phyloP scores from a whole-genome alignment of 2,329 filamentous ascomycete genomes.

The Hymenoscyphus repandus region DNA sequence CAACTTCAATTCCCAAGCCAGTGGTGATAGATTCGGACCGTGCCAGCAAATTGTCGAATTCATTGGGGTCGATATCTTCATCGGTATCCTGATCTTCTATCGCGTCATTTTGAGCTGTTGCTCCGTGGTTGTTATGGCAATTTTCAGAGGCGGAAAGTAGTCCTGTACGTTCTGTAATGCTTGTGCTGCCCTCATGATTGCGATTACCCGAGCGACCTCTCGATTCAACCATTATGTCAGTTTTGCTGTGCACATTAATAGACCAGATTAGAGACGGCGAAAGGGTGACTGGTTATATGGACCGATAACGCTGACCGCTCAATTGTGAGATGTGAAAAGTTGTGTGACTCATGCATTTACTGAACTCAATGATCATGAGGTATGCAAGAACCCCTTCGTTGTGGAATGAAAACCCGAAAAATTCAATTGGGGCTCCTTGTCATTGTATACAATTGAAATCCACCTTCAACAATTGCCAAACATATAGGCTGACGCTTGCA shows the following conservation, averaged over 20 bases:
- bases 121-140: constrained; percentile 7
- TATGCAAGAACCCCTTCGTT: too few relatives aligned
- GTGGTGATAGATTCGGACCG: constrained; percentile 26
- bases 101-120: constrained; percentile 10
- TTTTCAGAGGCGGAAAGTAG: constrained; percentile 9
- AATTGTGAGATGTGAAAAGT: neutral
- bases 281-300: too few relatives aligned
- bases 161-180: constrained; percentile 13
- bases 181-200: neutral
- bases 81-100: constrained; percentile 19
- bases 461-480: too few relatives aligned
- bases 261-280: too few relatives aligned
- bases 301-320: neutral
- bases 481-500: too few relatives aligned
- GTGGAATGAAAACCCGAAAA: neutral
- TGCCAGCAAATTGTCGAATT: constrained; percentile 27
- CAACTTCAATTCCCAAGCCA: constrained; percentile 26
- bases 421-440: neutral
- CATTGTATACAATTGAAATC: too few relatives aligned
- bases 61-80: constrained; percentile 37
- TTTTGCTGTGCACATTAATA: too few relatives aligned
- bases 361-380: too few relatives aligned
- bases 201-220: constrained; percentile 1
- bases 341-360: neutral
- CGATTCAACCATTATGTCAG: neutral